A percentile compares a stretch with the other conserved stretches of the same genome.
These are phyloP conservation scores for Phytophthora meadii DNA, from an alignment of 352 stramenopile species.

Conservation along the genomic window DNA sequence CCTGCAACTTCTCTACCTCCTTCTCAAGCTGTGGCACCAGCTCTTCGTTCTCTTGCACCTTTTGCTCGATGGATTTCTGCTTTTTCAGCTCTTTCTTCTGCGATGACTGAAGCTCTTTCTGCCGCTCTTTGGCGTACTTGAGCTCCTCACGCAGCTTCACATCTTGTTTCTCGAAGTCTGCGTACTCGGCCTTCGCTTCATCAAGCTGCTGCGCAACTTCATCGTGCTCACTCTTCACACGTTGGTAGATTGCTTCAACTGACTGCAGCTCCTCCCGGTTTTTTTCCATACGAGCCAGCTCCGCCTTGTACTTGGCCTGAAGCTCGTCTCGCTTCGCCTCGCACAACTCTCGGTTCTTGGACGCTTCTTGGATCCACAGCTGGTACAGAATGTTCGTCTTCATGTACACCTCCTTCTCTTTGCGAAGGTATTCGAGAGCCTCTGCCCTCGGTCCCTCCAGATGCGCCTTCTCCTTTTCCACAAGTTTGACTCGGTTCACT, in stretches of 20 bases:
- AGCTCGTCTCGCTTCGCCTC: constrained; percentile 71
- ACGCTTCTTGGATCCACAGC: constrained; percentile 88
- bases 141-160: constrained; percentile 98
- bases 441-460: constrained; percentile 95
- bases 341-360: constrained; percentile 77
- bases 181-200: constrained; percentile 93
- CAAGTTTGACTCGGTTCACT: constrained; percentile 98
- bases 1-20: constrained; percentile 73
- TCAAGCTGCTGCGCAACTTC: constrained; percentile 87
- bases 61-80: constrained; percentile 80
- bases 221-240: constrained; percentile 88
- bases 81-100: constrained; percentile 94
- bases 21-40: constrained; percentile 91
- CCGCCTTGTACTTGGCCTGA: constrained; percentile 77
- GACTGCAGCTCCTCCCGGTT: constrained; percentile 82
- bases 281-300: constrained; percentile 78
- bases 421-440: constrained; percentile 94
- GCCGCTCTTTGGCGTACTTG: constrained; percentile 94
- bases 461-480: constrained; percentile 97
- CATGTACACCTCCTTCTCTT: constrained; percentile 96
- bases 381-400: constrained; percentile 98
- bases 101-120: constrained; percentile 92
- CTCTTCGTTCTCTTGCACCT: constrained; percentile 88
- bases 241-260: constrained; percentile 85
- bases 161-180: constrained; percentile 96